These are phyloP conservation scores for Camellia sinensis DNA, from an alignment of 148 eudicot species.

Conservation along the genomic window DNA sequence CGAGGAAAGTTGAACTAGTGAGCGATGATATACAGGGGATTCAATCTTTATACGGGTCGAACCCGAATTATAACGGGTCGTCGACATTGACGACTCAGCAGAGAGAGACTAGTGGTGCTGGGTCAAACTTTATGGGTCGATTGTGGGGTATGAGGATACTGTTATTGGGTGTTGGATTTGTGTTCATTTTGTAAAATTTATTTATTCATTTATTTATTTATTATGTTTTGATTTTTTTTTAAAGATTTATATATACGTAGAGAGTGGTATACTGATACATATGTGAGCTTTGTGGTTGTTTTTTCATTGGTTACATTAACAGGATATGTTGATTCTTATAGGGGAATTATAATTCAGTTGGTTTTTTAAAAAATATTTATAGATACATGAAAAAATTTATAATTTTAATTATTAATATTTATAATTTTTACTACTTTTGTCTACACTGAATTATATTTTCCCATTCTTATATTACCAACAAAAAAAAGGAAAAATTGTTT, in stretches of 20 bases:
- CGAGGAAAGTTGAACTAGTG: constrained; percentile 31
- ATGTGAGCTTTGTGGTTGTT: neutral
- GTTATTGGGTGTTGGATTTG: constrained; percentile 17
- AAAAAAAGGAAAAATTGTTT: neutral
- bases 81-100: constrained; percentile 18
- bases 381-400: too few relatives aligned
- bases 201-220: neutral
- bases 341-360: neutral
- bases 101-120: constrained; percentile 24
- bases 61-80: constrained; percentile 42
- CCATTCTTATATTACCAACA: neutral
- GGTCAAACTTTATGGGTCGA: constrained; percentile 1
- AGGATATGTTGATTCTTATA: neutral
- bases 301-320: neutral
- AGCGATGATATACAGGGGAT: constrained; percentile 41
- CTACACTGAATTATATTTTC: neutral
- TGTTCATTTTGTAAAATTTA: neutral
- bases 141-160: constrained; percentile 12
- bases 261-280: neutral
- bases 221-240: neutral
- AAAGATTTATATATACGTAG: neutral
- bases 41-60: constrained; percentile 46
- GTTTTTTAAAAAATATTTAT: neutral
- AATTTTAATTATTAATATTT: too few relatives aligned
- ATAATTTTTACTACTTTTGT: neutral